These are phyloP conservation scores for Pythium oligandrum DNA, from an alignment of 352 stramenopile species.

Conservation along the genomic window DNA sequence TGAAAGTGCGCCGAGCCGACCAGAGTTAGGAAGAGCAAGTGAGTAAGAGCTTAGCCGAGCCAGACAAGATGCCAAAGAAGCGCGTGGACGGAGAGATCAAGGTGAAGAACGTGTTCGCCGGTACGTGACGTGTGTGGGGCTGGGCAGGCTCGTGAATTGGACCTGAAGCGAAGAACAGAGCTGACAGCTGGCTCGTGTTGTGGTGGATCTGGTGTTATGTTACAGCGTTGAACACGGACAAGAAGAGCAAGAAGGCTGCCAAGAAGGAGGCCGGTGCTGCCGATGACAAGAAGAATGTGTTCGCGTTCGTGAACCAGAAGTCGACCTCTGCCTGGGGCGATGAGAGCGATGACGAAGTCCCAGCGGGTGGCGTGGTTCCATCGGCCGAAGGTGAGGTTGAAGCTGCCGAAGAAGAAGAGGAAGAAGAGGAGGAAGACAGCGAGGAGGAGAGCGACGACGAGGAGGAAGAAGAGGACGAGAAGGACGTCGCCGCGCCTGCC, in stretches of 20 bases:
- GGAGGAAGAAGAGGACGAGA: conserved; percentile 47
- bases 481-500: conserved; percentile 16
- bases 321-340: conserved; percentile 55
- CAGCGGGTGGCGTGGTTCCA: conserved; percentile 22
- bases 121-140: conserved; percentile 6
- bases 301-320: conserved; percentile 68
- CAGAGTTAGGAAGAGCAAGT: neutral
- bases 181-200: neutral
- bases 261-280: conserved; percentile 21
- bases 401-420: conserved; percentile 26
- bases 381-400: conserved; percentile 13
- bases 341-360: conserved; percentile 71
- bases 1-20: conserved; percentile 12
- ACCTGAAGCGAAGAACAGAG: neutral
- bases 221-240: conserved; percentile 51
- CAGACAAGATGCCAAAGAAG: conserved; percentile 18
- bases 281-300: conserved; percentile 47
- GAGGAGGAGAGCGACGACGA: conserved; percentile 27
- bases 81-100: conserved; percentile 16
- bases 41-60: neutral
- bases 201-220: conserved; percentile 33
- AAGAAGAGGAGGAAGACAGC: conserved; percentile 37
- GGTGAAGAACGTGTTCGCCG: conserved; percentile 19
- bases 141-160: no score
- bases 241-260: conserved; percentile 61